These are phyloP conservation scores for Poterioochromonas sp. DNA, from an alignment of 352 stramenopile species.

Conservation along the genomic window DNA sequence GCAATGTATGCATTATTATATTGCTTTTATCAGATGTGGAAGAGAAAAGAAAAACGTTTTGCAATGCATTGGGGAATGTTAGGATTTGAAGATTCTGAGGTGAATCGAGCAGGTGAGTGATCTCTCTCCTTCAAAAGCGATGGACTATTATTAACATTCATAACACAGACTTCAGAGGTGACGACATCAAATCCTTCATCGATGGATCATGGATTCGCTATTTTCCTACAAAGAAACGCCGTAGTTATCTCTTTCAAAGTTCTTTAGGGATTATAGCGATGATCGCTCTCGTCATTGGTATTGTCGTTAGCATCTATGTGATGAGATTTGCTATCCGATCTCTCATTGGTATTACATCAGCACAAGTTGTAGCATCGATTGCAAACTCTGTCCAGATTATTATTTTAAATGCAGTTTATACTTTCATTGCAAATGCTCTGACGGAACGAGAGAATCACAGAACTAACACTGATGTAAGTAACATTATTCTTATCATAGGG, in stretches of 20 bases:
- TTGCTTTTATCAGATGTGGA: constrained; percentile 52
- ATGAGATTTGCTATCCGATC: neutral
- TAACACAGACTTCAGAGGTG: constrained; percentile 18
- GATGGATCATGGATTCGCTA: constrained; percentile 12
- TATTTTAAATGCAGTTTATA: constrained; percentile 83
- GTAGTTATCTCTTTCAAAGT: neutral
- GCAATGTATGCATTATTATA: neutral
- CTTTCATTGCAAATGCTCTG: constrained; percentile 72
- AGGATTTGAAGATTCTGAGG: constrained; percentile 35
- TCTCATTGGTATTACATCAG: neutral
- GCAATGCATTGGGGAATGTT: constrained; percentile 59
- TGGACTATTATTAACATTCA: neutral
- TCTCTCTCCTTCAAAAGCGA: neutral
- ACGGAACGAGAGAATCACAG: constrained; percentile 93
- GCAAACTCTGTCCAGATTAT: constrained; percentile 79
- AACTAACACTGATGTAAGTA: neutral
- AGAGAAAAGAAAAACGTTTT: constrained; percentile 66
- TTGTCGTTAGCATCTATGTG: constrained; percentile 15
- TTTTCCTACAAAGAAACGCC: constrained; percentile 1
- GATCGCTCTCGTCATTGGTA: neutral
- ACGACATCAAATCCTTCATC: constrained; percentile 7
- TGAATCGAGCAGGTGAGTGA: constrained; percentile 6
- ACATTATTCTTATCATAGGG: neutral
- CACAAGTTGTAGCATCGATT: constrained; percentile 15
- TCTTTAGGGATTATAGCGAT: neutral